Percentiles rank a stretch among this genome's conserved stretches.
phyloP scores from a whole-genome alignment of 345 rosid genomes.

The Ceriops tagal region DNA sequence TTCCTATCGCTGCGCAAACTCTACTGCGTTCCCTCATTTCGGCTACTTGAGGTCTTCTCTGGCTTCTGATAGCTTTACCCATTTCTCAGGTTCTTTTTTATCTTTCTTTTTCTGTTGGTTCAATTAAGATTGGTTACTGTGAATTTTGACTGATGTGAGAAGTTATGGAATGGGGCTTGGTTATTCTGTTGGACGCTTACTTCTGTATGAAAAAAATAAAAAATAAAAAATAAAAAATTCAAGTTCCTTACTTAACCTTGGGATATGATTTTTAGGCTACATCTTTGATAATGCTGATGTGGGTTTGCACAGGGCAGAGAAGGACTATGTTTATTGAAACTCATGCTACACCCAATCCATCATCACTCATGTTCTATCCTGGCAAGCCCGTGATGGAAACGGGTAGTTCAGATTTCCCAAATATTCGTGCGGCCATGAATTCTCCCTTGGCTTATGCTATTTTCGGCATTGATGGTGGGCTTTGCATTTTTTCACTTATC shows the following conservation, averaged over 20 bases:
- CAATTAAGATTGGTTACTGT: too few relatives aligned
- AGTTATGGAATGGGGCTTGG: too few relatives aligned
- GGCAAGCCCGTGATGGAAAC: constrained; percentile 89
- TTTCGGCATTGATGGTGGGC: constrained; percentile 68
- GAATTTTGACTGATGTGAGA: too few relatives aligned
- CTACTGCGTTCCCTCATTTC: constrained; percentile 5
- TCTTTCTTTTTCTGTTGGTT: too few relatives aligned
- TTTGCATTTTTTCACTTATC: neutral
- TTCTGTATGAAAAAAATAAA: too few relatives aligned
- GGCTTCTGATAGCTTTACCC: constrained; percentile 24
- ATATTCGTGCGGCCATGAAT: constrained; percentile 67
- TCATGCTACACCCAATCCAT: constrained; percentile 92
- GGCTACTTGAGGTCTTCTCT: constrained; percentile 7
- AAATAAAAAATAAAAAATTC: too few relatives aligned
- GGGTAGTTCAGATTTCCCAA: constrained; percentile 92
- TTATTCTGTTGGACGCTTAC: too few relatives aligned
- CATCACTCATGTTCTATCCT: constrained; percentile 88
- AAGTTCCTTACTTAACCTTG: too few relatives aligned
- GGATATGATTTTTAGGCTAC: neutral
- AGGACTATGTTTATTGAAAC: constrained; percentile 93
- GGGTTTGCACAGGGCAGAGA: constrained; percentile 55
- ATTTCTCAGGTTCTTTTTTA: constrained; percentile 35
- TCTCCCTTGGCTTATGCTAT: constrained; percentile 77
- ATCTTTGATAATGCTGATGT: neutral
- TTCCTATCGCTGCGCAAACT: neutral